Evolutionary conservation across 225 moss, liverwort and hornwort species (phyloP).

Genomic region (Pseudisothecium myosuroides): DNA sequence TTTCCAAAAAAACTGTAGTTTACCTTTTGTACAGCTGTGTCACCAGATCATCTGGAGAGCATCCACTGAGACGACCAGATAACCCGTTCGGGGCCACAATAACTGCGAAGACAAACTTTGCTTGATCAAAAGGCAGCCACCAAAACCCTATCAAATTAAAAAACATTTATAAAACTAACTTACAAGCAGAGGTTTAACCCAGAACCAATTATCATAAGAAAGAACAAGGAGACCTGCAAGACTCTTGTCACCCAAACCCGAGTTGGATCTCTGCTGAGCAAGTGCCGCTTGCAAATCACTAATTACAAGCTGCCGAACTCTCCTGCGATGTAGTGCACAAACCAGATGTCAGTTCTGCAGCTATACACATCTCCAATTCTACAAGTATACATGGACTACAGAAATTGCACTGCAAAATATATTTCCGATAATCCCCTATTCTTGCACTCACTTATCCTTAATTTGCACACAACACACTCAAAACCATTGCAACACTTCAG

Average conservation of each 20-base stretch:
- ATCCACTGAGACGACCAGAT: conserved; percentile 84
- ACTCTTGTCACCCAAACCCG: conserved; percentile 31
- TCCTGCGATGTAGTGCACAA: conserved; percentile 50
- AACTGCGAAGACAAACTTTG: conserved; percentile 39
- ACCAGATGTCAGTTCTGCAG: conserved; percentile 12
- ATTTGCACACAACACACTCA: background rate
- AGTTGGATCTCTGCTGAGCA: conserved; percentile 55
- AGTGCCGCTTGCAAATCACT: conserved; percentile 70
- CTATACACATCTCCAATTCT: background rate
- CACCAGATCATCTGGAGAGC: conserved; percentile 85
- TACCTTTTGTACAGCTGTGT: conserved; percentile 81
- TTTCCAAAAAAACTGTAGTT: background rate
- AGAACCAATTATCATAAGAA: background rate
- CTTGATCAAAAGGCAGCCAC: background rate
- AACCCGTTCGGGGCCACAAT: conserved; percentile 87
- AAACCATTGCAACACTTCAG: background rate
- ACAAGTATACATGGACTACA: background rate
- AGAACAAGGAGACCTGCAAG: conserved; percentile 47
- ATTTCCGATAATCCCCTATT: background rate
- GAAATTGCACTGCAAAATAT: background rate
- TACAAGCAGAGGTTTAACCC: background rate
- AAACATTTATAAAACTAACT: background rate
- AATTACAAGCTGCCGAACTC: conserved; percentile 49
- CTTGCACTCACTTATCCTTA: background rate
- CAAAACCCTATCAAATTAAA: background rate